These are phyloP conservation scores for Podila clonocystis DNA, from an alignment of 192 early-diverging fungal species.

Conservation along the genomic window DNA sequence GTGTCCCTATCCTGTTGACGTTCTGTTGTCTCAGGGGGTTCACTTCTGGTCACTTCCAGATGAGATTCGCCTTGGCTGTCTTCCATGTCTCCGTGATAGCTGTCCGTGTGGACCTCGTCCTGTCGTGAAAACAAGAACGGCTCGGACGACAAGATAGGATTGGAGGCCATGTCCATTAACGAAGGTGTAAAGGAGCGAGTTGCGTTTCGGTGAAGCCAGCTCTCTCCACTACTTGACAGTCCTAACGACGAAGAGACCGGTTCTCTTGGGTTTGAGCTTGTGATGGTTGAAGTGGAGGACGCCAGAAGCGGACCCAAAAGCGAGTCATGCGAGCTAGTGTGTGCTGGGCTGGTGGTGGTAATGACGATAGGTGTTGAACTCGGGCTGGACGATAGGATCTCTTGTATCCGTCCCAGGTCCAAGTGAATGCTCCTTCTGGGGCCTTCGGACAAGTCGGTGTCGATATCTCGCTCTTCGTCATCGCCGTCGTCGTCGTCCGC, in stretches of 20 bases:
- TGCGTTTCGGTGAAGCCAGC: too few species aligned
- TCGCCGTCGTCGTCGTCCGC: conserved; percentile 35
- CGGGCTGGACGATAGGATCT: conserved; percentile 35
- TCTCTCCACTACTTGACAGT: too few species aligned
- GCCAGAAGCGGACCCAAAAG: too few species aligned
- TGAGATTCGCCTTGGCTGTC: conserved; percentile 6
- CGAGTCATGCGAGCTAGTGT: too few species aligned
- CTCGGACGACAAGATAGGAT: too few species aligned
- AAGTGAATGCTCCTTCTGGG: conserved; percentile 4
- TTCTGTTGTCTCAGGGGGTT: neutral
- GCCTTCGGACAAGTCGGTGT: conserved; percentile 36
- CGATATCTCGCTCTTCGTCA: conserved; percentile 24
- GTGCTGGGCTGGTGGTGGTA: neutral
- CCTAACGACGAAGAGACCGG: too few species aligned
- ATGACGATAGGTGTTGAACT: conserved; percentile 17
- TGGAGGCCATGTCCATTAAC: too few species aligned
- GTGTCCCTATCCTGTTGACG: neutral
- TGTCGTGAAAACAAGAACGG: neutral
- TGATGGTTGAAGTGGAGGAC: too few species aligned
- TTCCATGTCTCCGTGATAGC: conserved; percentile 13
- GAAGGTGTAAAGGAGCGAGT: too few species aligned
- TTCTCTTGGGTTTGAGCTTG: too few species aligned
- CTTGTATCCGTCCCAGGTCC: conserved; percentile 24
- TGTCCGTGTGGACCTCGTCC: neutral
- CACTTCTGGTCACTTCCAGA: neutral